Base-by-base conservation (phyloP, 108 stramenopile species). In the Cyclotella distinguenda region DNA sequence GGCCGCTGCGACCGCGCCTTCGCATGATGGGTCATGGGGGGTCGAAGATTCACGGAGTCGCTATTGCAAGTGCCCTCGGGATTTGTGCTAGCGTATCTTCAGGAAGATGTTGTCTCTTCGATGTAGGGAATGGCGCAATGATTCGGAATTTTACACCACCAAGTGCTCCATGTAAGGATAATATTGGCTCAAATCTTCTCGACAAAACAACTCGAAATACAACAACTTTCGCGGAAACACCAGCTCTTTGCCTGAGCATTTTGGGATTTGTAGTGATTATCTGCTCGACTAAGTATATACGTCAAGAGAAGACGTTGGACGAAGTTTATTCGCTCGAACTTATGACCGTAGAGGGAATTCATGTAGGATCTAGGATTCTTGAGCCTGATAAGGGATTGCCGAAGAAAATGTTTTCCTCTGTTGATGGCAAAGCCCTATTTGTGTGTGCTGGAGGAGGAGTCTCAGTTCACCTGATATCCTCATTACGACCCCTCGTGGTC, bases 181-280 rank as follows among this genome's bases (percentile, higher is more conserved):
- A 79, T 9, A 10, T 75, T 47, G 52, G 47, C 23, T 46, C 21
- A 2, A 47, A 53, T 38, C 3, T 58, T 6, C 70, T 76, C 16
- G 70, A 64, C n/a, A 45, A 72, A 22, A 44, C 48, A 2, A 53
- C 57, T 21, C 47, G 31, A 16, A 43, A 69, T 28, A 25, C 47
- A 33, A 89, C 87, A 16, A 54, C 51, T 0, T 94, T 94, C 76
- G 88, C 86, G 1, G 68, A 82, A 42, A 79, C 84, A 11, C 70
- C 68, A 16, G 88, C 88, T 21, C 15, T 91, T 11, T 88, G 86
- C 11, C 70, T 94, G 10, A 88, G 86, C 49, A 78, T 82, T 9
- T 81, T 87, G 54, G 93, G 93, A 27, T 94, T 82, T 60, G 55
- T 94, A 23, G 84, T 88, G n/a, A 70, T 80, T 23, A 87, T 94